Evolutionary conservation across 2,329 filamentous ascomycete genomes (phyloP), one percentile per base, ranked within the genome.

Genomic region (Trichoderma koningii): DNA sequence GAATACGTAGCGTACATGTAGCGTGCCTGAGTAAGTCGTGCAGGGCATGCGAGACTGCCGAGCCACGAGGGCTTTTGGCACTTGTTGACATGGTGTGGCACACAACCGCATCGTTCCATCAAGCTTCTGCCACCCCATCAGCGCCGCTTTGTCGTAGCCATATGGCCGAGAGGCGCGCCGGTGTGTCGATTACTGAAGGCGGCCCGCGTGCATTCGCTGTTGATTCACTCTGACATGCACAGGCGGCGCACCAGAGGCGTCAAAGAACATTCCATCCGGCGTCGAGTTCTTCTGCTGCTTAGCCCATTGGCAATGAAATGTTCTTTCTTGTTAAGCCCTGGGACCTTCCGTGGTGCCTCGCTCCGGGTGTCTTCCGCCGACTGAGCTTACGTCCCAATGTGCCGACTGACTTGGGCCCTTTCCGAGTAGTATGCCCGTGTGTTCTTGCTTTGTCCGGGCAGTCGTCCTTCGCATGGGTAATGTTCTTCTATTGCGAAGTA

Each of bases 1-100:
- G 61, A 51, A 65, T 65, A 38, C 34, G 34, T 38, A 62, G 64
- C 57, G 64, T 2, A 34, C 30, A 34, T 34, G 30, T 42, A 30
- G 28, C 44, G 63, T 65, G 52, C 64, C 64, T 65, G 64, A 65
- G 64, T 65, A 65, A 65, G 64, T 61, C 51, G 51, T 65, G 44
- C 56, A 55, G 64, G 44, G 48, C 50, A 41, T 53, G 56, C 56
- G 55, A 59, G 57, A 59, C 64, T 65, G 41, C 51, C 56, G 64
- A 65, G 64, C 64, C 64, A 65, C 64, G 64, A 65, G 64, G 63
- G 47, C 55, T 60, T 59, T 60, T 61, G 42, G 30, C 50, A 62
- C 47, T 60, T 47, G 55, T 60, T 41, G 63, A 48, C 21, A 47
- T 63, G 60, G 60, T 63, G 61, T 62, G 61, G 42, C 50, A 63